phyloP scores from a whole-genome alignment of 2,329 filamentous ascomycete genomes.

The Colletotrichum limetticola region DNA sequence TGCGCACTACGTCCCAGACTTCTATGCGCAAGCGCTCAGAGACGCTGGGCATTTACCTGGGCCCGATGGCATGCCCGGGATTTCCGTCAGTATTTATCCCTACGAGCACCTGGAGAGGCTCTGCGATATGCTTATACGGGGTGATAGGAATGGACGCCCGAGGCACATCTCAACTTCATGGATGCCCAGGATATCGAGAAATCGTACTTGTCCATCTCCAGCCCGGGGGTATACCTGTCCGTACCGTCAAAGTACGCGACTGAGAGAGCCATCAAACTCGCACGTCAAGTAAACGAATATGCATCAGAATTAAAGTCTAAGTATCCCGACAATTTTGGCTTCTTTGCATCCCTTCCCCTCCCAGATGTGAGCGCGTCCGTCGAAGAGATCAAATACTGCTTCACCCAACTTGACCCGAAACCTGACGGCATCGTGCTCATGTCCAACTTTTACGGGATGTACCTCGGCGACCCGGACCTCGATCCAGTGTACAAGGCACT shows the following conservation, averaged over 20 bases:
- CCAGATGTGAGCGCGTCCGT: slow-evolving; percentile 59
- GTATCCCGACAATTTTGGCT: slow-evolving; percentile 50
- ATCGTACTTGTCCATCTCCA: slow-evolving; percentile 39
- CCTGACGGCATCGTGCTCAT: slow-evolving; percentile 62
- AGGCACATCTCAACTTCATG: slow-evolving; percentile 39
- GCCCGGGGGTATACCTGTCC: slow-evolving; percentile 40
- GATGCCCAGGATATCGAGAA: slow-evolving; percentile 35
- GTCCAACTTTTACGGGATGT: slow-evolving; percentile 63
- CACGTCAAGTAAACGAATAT: slow-evolving; percentile 38
- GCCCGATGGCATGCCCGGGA: slow-evolving; percentile 40
- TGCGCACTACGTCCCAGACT: slow-evolving; percentile 39
- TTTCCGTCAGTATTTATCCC: slow-evolving; percentile 35
- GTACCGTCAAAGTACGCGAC: slow-evolving; percentile 38
- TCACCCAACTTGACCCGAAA: slow-evolving; percentile 48
- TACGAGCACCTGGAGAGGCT: rapidly evolving
- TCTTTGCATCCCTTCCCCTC: slow-evolving; percentile 64
- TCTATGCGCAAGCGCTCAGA: slow-evolving; percentile 37
- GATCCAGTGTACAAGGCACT: slow-evolving; percentile 59
- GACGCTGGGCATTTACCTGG: slow-evolving; percentile 39
- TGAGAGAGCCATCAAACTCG: slow-evolving; percentile 45
- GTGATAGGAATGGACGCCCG: slow-evolving; percentile 10
- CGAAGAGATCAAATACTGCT: slow-evolving; percentile 56
- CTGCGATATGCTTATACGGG: background rate
- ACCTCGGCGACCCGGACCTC: slow-evolving; percentile 59
- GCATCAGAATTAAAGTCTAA: slow-evolving; percentile 35